These are phyloP conservation scores for Ceratopteris richardii DNA, from an alignment of 75 land plant genomes.

Conservation along the genomic window DNA sequence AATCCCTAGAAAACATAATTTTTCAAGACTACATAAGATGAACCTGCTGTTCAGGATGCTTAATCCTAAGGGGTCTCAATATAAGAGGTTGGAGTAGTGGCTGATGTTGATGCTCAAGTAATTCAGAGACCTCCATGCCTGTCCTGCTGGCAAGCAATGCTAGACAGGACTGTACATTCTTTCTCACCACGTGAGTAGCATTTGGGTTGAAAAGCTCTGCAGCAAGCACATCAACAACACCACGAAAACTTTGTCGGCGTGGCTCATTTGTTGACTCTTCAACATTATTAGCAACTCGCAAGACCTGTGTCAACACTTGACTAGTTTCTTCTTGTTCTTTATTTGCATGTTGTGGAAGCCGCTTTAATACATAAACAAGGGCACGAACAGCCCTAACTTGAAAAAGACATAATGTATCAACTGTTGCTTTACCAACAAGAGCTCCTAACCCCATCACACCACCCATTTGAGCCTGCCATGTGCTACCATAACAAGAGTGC, in stretches of 20 bases:
- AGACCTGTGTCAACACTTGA: conserved; percentile 95
- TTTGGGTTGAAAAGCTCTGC: conserved; percentile 91
- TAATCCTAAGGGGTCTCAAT: conserved; percentile 65
- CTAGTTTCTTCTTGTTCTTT: conserved; percentile 98
- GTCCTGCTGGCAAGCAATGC: conserved; percentile 96
- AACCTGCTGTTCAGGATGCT: conserved; percentile 97
- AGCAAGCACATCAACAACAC: conserved; percentile 91
- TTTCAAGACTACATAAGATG: neutral
- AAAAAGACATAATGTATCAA: conserved; percentile 78
- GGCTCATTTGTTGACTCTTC: conserved; percentile 94
- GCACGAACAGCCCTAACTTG: conserved; percentile 90
- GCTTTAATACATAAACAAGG: conserved; percentile 83
- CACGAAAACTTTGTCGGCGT: conserved; percentile 90
- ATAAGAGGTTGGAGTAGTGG: conserved; percentile 91
- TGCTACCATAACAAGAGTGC: conserved; percentile 95
- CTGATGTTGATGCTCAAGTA: conserved; percentile 80
- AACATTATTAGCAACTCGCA: conserved; percentile 98
- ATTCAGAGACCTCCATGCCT: conserved; percentile 97
- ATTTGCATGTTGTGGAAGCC: conserved; percentile 88
- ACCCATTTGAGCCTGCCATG: conserved; percentile 99
- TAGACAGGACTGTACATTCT: conserved; percentile 90
- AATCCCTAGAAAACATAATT: too few species aligned
- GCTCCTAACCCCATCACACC: conserved; percentile 99
- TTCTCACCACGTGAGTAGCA: conserved; percentile 81
- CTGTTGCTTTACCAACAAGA: conserved; percentile 97